Conservation (phyloP, 2,329 filamentous ascomycete genomes). For the Lasiodiplodia gonubiensis region DNA sequence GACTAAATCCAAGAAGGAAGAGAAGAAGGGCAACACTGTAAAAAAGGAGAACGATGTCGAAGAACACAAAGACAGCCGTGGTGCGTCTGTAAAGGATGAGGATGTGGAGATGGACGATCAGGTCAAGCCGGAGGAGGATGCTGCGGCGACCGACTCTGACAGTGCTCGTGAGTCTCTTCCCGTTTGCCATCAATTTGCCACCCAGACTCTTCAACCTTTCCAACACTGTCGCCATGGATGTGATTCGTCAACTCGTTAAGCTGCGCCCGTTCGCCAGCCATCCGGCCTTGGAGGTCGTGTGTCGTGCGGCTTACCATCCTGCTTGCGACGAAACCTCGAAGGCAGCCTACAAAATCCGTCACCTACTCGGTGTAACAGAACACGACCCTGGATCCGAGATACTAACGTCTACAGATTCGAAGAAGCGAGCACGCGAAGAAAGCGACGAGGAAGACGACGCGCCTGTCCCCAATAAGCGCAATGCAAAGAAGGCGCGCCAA, state of each 20-base stretch:
- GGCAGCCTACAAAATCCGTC: neutral
- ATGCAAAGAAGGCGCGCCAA: constrained; percentile 34
- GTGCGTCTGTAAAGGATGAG: constrained; percentile 5
- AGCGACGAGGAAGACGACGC: constrained; percentile 39
- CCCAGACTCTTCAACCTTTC: neutral
- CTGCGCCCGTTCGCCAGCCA: neutral
- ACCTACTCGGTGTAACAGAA: too few relatives aligned
- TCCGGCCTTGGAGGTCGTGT: neutral
- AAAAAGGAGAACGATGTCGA: constrained; percentile 30
- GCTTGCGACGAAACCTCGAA: neutral
- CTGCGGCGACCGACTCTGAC: constrained; percentile 12
- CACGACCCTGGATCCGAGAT: too few relatives aligned
- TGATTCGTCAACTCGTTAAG: neutral
- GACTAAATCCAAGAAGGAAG: neutral
- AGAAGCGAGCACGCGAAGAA: constrained; percentile 23
- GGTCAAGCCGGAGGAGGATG: constrained; percentile 1
- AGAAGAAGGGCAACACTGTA: neutral
- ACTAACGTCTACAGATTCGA: constrained; percentile 11
- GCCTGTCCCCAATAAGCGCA: constrained; percentile 45
- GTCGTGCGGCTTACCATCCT: neutral
- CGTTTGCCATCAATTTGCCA: neutral
- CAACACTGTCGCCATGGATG: neutral
- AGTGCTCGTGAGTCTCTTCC: constrained; percentile 2
- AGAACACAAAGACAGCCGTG: constrained; percentile 17
- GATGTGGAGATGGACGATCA: constrained; percentile 27